Base-by-base conservation (phyloP, 192 early-diverging fungal genomes). In the Linnemannia elongata region DNA sequence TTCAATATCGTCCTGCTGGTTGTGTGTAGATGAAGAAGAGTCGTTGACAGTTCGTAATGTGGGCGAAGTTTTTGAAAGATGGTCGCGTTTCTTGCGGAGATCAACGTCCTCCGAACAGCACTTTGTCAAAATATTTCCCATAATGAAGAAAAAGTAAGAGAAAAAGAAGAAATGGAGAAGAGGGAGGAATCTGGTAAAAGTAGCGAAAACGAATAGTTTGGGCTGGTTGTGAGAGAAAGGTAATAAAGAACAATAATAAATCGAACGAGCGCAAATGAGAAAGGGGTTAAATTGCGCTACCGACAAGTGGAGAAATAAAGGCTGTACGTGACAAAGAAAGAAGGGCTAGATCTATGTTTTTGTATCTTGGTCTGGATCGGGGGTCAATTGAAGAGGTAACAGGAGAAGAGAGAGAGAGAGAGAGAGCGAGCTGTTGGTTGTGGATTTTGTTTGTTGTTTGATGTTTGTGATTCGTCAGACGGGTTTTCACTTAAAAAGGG, bases 111-210 rank as follows among this genome's bases (percentile, higher is more conserved):
- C 69, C 41, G 75, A 42, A 36, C 75, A 77, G 52, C 74, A 76
- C 75, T 82, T 82, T 54, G 81, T 77, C 10, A 82, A 47, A 60
- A 74, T 27, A 44, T 77, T 82, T 35, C 81, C 81, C 81, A 82
- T 82, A 12, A 33, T 77, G 57, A 77, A 73, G 72, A 45, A 52
- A 44, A 54, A 39, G 7, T 30, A 15, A 66, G 9, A 33, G 35
- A 47, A 33, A 45, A 12, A 38, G 24, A 9, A 55, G 55, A 22
- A 57, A 27, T 12, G 10, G n/a, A 17, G 18, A 45, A 20, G 45
- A 27, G 75, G 12, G 6, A 55, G 41, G n/a, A 42, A 27, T n/a
- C 52, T 17, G 69, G 69, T 10, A 36, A 55, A 33, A 75, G 47
- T 30, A 7, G 7, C 49, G 36, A 42, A 33, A 33, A 52, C 8